Percentiles rank a stretch among this genome's conserved stretches.
These are phyloP conservation scores for Suillus subalutaceus DNA, from an alignment of 768 basidiomycete genomes.

Conservation along the genomic window DNA sequence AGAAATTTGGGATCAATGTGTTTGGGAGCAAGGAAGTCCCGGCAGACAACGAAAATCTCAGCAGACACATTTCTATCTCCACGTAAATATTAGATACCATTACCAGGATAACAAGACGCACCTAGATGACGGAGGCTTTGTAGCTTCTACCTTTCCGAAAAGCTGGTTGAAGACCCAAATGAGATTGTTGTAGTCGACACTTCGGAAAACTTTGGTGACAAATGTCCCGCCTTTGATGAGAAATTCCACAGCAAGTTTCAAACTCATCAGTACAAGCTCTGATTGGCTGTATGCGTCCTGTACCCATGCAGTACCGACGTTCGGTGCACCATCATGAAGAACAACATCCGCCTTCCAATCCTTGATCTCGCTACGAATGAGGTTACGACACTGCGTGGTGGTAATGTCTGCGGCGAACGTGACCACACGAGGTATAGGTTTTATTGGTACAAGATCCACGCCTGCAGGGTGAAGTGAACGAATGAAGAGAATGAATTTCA, in stretches of 20 bases:
- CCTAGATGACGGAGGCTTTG: constrained; percentile 98
- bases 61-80: constrained; percentile 89
- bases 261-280: constrained; percentile 92
- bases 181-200: constrained; percentile 96
- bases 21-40: constrained; percentile 91
- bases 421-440: constrained; percentile 89
- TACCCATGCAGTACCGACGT: constrained; percentile 99
- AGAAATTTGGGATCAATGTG: constrained; percentile 98
- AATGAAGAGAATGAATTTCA: constrained; percentile 1
- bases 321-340: constrained; percentile 98
- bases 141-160: constrained; percentile 96
- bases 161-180: constrained; percentile 99
- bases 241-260: constrained; percentile 96
- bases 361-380: constrained; percentile 85
- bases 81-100: background rate
- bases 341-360: constrained; percentile 99
- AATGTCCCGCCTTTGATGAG: constrained; percentile 92
- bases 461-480: constrained; percentile 46
- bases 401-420: constrained; percentile 97
- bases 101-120: constrained; percentile 34
- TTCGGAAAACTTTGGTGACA: constrained; percentile 98
- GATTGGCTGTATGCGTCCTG: constrained; percentile 98
- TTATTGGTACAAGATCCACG: constrained; percentile 95
- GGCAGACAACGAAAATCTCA: constrained; percentile 99
- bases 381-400: constrained; percentile 84